Percentiles rank a stretch among this genome's conserved stretches.
These are phyloP conservation scores for Eucalyptus sp. DNA, from an alignment of 345 rosid genomes.

Conservation along the genomic window DNA sequence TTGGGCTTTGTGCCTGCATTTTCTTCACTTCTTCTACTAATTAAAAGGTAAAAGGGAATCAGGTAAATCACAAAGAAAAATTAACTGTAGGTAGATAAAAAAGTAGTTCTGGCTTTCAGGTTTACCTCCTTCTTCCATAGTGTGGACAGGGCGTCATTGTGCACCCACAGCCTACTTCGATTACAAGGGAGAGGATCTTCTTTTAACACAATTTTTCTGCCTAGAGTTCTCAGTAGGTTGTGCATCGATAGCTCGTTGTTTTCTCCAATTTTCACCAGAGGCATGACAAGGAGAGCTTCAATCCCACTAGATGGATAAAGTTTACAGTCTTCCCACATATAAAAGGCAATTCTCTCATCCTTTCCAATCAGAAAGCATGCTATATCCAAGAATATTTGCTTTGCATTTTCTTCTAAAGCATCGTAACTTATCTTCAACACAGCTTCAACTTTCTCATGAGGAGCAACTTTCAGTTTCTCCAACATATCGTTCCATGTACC, in stretches of 20 bases:
- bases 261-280: not conserved
- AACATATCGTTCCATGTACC: fast-evolving
- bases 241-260: not conserved
- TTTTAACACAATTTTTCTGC: fast-evolving
- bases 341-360: fast-evolving
- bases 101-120: not conserved
- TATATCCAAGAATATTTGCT: fast-evolving
- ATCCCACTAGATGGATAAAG: fast-evolving
- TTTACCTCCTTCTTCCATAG: fast-evolving
- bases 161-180: not conserved
- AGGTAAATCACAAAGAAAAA: not conserved
- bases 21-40: not conserved
- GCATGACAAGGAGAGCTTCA: fast-evolving
- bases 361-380: not conserved
- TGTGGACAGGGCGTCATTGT: fast-evolving
- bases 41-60: not conserved
- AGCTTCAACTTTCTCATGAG: fast-evolving
- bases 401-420: fast-evolving
- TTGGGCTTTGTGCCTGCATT: too few relatives aligned
- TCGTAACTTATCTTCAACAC: fast-evolving
- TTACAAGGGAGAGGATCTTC: fast-evolving
- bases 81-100: fast-evolving
- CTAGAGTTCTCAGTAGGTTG: not conserved
- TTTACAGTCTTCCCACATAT: fast-evolving
- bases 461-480: fast-evolving